Conservation (phyloP, 495 filamentous ascomycete species). For the Neurospora sp. region DNA sequence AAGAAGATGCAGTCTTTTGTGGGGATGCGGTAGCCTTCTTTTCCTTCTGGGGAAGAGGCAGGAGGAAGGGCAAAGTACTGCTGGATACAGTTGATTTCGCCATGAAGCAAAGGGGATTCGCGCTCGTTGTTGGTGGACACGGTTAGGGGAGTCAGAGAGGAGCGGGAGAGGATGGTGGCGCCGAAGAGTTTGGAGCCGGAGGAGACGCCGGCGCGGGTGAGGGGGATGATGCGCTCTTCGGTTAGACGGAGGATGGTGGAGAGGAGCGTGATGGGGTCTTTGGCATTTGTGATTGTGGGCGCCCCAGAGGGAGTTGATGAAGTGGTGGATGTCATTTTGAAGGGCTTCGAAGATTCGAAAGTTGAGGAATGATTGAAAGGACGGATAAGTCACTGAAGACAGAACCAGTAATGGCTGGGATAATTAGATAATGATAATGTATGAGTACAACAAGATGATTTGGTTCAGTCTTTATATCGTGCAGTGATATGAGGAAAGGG, state of each 20-base stretch:
- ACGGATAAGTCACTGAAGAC: neutral
- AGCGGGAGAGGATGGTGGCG: constrained; percentile 26
- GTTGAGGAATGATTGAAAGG: neutral
- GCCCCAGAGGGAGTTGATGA: neutral
- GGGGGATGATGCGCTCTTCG: constrained; percentile 23
- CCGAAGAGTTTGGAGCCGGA: constrained; percentile 33
- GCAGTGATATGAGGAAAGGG: neutral
- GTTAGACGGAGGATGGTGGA: constrained; percentile 22
- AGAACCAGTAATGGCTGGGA: neutral
- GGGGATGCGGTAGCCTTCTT: neutral
- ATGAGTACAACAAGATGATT: neutral
- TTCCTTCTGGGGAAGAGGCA: neutral
- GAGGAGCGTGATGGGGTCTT: constrained; percentile 20
- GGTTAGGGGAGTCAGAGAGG: constrained; percentile 16
- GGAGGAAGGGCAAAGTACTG: constrained; percentile 24
- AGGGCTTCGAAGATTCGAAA: neutral
- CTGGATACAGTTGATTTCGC: constrained; percentile 38
- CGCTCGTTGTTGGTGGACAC: constrained; percentile 32
- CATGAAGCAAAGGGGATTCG: constrained; percentile 28
- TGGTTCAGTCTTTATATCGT: neutral
- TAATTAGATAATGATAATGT: neutral
- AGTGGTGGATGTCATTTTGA: neutral
- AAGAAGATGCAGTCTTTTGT: constrained; percentile 32
- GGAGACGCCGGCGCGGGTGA: constrained; percentile 25
- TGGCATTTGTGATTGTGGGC: neutral